phyloP scores from a whole-genome alignment of 2,329 filamentous ascomycete genomes.

The Lasiodiplodia citricola region DNA sequence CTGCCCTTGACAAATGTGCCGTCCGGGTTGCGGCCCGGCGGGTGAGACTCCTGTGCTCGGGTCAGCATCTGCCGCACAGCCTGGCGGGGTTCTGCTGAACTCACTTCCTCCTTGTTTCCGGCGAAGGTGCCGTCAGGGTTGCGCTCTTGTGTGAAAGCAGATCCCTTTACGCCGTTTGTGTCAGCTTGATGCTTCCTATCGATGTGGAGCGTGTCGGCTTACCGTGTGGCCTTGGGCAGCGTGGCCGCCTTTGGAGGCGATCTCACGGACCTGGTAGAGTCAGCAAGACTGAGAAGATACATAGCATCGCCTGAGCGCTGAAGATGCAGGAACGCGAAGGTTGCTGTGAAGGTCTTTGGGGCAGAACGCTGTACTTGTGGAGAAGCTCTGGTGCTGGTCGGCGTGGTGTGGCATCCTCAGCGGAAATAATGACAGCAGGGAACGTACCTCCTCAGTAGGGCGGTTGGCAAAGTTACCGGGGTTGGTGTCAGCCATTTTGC shows the following conservation, averaged over 20 bases:
- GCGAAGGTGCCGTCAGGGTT: slow-evolving; percentile 48
- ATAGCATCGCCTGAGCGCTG: background rate
- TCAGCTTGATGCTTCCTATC: background rate
- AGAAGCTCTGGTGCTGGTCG: background rate
- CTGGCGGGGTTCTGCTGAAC: slow-evolving; percentile 43
- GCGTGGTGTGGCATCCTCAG: background rate
- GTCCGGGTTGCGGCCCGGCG: slow-evolving; percentile 43
- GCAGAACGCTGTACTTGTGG: background rate
- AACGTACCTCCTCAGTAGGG: slow-evolving; percentile 49
- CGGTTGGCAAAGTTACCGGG: slow-evolving; percentile 60
- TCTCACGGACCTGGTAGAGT: slow-evolving; percentile 45
- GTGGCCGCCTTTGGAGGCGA: slow-evolving; percentile 57
- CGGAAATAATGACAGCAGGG: background rate
- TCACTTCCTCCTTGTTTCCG: slow-evolving; percentile 43
- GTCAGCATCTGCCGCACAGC: slow-evolving; percentile 31
- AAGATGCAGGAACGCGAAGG: background rate
- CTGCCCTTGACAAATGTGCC: slow-evolving; percentile 47
- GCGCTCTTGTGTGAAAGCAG: slow-evolving; percentile 33
- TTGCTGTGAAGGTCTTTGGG: background rate
- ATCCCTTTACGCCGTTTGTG: background rate
- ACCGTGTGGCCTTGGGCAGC: slow-evolving; percentile 38
- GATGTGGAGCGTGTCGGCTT: slow-evolving; percentile 1
- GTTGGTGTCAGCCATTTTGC: slow-evolving; percentile 49
- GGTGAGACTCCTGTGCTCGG: slow-evolving; percentile 5
- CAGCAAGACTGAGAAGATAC: background rate